phyloP scores from a whole-genome alignment of 2,329 filamentous ascomycete species.

The Ascochyta lentis region DNA sequence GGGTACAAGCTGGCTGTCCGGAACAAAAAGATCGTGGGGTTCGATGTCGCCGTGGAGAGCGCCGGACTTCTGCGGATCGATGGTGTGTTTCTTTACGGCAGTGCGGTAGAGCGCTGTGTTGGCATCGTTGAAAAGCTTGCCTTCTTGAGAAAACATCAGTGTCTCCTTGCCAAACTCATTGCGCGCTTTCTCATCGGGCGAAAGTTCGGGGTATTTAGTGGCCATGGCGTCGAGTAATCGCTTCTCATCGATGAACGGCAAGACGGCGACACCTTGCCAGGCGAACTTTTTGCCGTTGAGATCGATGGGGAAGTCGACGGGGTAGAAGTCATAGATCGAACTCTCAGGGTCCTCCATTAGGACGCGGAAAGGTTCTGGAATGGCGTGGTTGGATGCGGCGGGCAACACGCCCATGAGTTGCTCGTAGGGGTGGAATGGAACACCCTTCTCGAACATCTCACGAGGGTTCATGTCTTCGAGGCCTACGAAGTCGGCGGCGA shows the following conservation, averaged over 20 bases:
- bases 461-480: conserved; percentile 72
- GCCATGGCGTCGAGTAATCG: conserved; percentile 82
- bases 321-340: conserved; percentile 97
- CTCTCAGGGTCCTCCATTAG: conserved; percentile 90
- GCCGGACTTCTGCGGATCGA: conserved; percentile 77
- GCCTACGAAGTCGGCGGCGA: conserved; percentile 91
- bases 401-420: conserved; percentile 98
- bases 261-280: conserved; percentile 92
- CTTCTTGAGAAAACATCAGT: conserved; percentile 81
- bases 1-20: conserved; percentile 80
- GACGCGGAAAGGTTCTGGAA: conserved; percentile 85
- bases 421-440: conserved; percentile 89
- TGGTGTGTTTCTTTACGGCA: conserved; percentile 65
- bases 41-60: conserved; percentile 81
- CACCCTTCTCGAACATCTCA: conserved; percentile 82
- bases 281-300: conserved; percentile 98
- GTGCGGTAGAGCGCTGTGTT: conserved; percentile 90
- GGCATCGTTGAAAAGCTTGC: conserved; percentile 86
- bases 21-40: conserved; percentile 83
- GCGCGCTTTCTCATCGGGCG: conserved; percentile 75
- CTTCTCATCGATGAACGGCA: conserved; percentile 95
- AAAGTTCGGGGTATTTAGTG: conserved; percentile 80
- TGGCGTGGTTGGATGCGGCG: conserved; percentile 87
- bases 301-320: conserved; percentile 90
- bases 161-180: conserved; percentile 83